Conservation (phyloP, 768 basidiomycete species). For the Pulveroboletus frians region DNA sequence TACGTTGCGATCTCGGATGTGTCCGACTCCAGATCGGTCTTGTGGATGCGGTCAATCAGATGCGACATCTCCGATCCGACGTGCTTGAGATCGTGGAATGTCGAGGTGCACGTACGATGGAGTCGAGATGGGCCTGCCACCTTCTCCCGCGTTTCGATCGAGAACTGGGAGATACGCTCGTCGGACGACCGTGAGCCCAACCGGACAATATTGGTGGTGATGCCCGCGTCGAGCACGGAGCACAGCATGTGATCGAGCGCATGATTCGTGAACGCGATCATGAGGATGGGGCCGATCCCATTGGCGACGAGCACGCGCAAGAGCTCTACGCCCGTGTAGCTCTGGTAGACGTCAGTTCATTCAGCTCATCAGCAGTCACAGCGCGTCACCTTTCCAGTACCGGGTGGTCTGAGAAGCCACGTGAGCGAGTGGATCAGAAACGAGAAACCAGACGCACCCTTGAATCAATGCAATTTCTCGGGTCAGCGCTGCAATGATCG, state of each 20-base stretch:
- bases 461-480: constrained; percentile 65
- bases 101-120: constrained; percentile 28
- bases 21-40: constrained; percentile 29
- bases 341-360: constrained; percentile 33
- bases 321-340: constrained; percentile 65
- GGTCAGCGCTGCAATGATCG: constrained; percentile 56
- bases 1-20: constrained; percentile 38
- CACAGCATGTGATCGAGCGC: constrained; percentile 70
- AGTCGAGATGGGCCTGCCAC: constrained; percentile 40
- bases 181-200: constrained; percentile 62
- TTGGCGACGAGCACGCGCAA: constrained; percentile 58
- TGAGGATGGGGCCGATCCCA: constrained; percentile 46
- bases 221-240: constrained; percentile 57
- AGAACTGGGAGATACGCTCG: constrained; percentile 55
- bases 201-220: constrained; percentile 61
- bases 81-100: constrained; percentile 38
- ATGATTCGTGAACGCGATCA: constrained; percentile 73
- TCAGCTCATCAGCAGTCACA: neutral
- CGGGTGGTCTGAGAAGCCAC: constrained; percentile 52
- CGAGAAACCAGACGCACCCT: constrained; percentile 41
- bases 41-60: constrained; percentile 41
- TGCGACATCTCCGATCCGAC: constrained; percentile 43
- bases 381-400: constrained; percentile 62
- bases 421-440: neutral
- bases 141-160: constrained; percentile 54